Percentiles rank a stretch among this genome's conserved stretches.
Conservation (phyloP, 495 filamentous ascomycete species). For the Xylaria flabelliformis region DNA sequence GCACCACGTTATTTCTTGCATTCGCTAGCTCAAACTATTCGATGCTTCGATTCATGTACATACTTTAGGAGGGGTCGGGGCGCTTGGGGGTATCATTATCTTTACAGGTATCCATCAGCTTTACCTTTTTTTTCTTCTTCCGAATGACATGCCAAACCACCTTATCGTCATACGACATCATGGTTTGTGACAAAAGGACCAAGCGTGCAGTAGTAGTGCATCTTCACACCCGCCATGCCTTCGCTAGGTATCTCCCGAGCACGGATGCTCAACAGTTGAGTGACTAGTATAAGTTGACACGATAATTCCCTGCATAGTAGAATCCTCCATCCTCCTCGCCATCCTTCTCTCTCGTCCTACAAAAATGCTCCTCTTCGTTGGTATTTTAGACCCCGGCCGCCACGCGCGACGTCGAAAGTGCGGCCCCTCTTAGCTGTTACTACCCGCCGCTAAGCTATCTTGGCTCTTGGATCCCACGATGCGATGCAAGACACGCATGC, state of each 20-base stretch:
- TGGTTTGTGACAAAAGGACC: neutral
- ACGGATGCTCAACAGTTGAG: neutral
- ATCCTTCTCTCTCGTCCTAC: constrained; percentile 1
- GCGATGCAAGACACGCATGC: constrained; percentile 27
- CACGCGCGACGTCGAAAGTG: neutral
- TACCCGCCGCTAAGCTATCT: constrained; percentile 25
- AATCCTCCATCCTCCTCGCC: neutral
- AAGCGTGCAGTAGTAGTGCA: constrained; percentile 1
- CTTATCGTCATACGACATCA: constrained; percentile 10
- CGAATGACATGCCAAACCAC: constrained; percentile 1
- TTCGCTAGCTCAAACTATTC: constrained; percentile 20
- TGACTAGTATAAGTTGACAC: neutral
- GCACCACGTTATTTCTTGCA: constrained; percentile 26
- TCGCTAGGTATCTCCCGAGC: neutral
- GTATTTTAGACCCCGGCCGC: neutral
- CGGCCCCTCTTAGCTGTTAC: constrained; percentile 15
- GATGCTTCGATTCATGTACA: constrained; percentile 15
- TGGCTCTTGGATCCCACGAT: constrained; percentile 23
- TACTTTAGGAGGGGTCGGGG: neutral
- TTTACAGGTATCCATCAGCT: constrained; percentile 8
- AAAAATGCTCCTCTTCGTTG: neutral
- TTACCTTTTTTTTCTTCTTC: neutral
- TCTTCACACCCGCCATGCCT: neutral
- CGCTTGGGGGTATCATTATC: neutral
- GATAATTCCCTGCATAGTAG: neutral